Evolutionary conservation across 768 basidiomycete genomes (phyloP).

Genomic region (Kwoniella sp.): DNA sequence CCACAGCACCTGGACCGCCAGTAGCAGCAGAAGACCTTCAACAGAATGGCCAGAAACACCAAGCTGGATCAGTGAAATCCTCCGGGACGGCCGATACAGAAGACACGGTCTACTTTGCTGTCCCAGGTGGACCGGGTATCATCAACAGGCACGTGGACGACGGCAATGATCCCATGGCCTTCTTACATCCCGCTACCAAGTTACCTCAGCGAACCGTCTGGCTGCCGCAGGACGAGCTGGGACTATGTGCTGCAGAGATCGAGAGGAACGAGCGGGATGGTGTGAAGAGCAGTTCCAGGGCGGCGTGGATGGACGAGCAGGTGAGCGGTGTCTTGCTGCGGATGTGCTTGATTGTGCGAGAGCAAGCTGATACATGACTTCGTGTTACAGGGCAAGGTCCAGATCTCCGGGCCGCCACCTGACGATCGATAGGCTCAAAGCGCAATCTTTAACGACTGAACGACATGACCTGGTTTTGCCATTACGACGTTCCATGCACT

Average conservation of each 20-base stretch:
- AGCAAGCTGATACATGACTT: background rate
- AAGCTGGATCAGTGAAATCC: slow-evolving; percentile 1
- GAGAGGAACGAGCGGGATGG: slow-evolving; percentile 57
- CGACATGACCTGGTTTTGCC: background rate
- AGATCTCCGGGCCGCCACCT: slow-evolving; percentile 47
- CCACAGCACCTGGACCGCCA: slow-evolving; percentile 18
- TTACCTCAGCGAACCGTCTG: slow-evolving; percentile 73
- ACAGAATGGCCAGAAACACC: background rate
- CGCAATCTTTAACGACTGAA: background rate
- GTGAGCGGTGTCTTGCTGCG: slow-evolving; percentile 26
- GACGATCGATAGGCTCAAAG: slow-evolving; percentile 18
- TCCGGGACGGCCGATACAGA: background rate
- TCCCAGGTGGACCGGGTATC: slow-evolving; percentile 41
- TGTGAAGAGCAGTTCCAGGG: slow-evolving; percentile 55
- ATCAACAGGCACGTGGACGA: slow-evolving; percentile 5
- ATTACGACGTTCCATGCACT: background rate
- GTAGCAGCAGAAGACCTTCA: background rate
- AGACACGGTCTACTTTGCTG: slow-evolving; percentile 30
- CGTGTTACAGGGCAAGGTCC: slow-evolving; percentile 41
- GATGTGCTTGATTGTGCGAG: background rate
- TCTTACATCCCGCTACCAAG: slow-evolving; percentile 77
- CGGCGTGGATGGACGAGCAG: slow-evolving; percentile 52
- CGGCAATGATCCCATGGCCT: slow-evolving; percentile 50
- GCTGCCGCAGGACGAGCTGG: slow-evolving; percentile 75
- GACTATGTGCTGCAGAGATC: slow-evolving; percentile 60